Conservation (phyloP, 352 stramenopile genomes). For the Globisporangium polare region DNA sequence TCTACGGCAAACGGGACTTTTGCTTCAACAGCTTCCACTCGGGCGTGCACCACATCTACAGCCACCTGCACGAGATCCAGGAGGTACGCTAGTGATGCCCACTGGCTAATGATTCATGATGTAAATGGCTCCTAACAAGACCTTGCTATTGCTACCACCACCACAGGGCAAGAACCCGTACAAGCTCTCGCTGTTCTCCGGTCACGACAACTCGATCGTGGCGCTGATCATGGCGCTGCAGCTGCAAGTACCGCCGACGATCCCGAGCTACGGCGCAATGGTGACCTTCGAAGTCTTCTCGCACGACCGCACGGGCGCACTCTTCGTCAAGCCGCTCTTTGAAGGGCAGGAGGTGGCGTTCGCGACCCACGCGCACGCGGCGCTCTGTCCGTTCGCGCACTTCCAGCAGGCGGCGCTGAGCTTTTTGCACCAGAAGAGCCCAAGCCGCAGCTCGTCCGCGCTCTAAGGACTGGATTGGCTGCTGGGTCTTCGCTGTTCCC, state of each 20-base stretch:
- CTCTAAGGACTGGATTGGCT: slow-evolving; percentile 4
- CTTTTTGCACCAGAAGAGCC: slow-evolving; percentile 34
- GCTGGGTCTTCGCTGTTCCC: too few species aligned
- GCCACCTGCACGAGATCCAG: slow-evolving; percentile 35
- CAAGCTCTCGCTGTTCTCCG: slow-evolving; percentile 74
- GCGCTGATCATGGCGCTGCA: slow-evolving; percentile 62
- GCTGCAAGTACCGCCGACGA: slow-evolving; percentile 42
- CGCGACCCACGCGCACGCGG: slow-evolving; percentile 28
- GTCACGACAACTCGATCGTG: slow-evolving; percentile 79
- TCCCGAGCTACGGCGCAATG: slow-evolving; percentile 70
- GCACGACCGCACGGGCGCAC: slow-evolving; percentile 30
- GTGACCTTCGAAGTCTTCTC: slow-evolving; percentile 69
- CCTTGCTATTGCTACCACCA: slow-evolving; percentile 4
- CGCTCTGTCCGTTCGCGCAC: slow-evolving; percentile 55
- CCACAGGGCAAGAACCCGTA: slow-evolving; percentile 18
- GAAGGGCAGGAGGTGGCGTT: slow-evolving; percentile 49
- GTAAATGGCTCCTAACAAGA: background rate
- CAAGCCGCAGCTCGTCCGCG: slow-evolving; percentile 6
- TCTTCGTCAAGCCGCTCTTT: slow-evolving; percentile 52
- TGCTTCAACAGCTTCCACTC: slow-evolving; percentile 55
- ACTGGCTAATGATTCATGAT: background rate
- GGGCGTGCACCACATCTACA: slow-evolving; percentile 53
- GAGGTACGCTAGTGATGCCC: slow-evolving; percentile 25
- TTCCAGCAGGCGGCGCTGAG: slow-evolving; percentile 40
- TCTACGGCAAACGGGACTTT: slow-evolving; percentile 69